Base-by-base conservation (phyloP, 768 basidiomycete species). In the Hirschioporus abietinus region DNA sequence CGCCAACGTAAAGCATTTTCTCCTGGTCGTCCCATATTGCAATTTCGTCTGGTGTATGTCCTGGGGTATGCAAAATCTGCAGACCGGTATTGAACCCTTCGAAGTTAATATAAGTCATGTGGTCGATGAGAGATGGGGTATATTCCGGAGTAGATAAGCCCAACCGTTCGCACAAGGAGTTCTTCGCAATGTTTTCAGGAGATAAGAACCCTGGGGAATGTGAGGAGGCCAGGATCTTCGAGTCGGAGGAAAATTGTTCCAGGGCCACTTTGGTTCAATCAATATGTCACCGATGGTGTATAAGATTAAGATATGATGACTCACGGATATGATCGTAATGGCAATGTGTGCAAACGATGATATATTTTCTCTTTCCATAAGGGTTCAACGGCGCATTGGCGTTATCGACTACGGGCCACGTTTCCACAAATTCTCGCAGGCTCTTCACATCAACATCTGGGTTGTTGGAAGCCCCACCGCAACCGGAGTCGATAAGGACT, bases 241-340 rank as follows among this genome's bases (percentile, higher is more conserved):
- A 83, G 67, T 83, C 83, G 17, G 70, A 63, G 60, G 81, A 80
- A 70, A 87, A 86, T 23, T 82, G 80, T 70, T 86, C 84, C 35
- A 81, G 74, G 1, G 78, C 84, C 62, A 85, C 83, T 85, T 57
- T 23, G 25, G 20, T 1, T 52, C 20, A n/a, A 20, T 27, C 59
- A 34, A 52, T n/a, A 64, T 24, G 42, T 36, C 36, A 63, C 26
- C 26, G 27, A 62, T 35, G 24, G 20, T 18, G 58, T 58, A 26
- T n/a, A n/a, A n/a, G n/a, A n/a, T 34, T 23, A 17, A 9, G 5
- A 26, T 7, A 1, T 63, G 63, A n/a, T 27, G 58, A 78, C 84
- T 64, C 72, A 86, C 84, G 74, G 36, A 86, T 86, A 68, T 86
- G 85, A 69, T 86, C 86, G 68, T 84, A 86, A 68, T 86, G 86